A percentile compares a stretch with the other conserved stretches of the same genome.
Conservation (phyloP, 2,329 filamentous ascomycete genomes). For the Hortaea sp. region DNA sequence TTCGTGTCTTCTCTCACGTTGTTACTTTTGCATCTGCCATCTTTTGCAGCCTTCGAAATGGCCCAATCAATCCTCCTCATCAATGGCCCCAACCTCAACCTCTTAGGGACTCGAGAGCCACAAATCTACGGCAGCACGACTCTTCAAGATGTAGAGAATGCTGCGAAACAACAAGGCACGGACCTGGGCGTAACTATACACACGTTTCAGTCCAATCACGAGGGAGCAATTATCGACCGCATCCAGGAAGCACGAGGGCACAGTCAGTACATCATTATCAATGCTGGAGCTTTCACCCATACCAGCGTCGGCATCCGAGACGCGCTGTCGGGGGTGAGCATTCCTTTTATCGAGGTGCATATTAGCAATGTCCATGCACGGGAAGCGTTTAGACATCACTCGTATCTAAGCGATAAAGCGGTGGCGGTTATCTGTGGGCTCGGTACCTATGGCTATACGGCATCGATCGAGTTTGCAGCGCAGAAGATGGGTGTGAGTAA, state of each 20-base stretch:
- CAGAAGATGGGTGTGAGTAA: constrained; percentile 9
- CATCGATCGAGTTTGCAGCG: constrained; percentile 34
- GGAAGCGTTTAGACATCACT: constrained; percentile 59
- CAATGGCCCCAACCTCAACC: constrained; percentile 61
- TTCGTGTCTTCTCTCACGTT: no score
- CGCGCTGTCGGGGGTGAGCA: constrained; percentile 55
- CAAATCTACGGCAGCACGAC: constrained; percentile 59
- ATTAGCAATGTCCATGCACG: constrained; percentile 64
- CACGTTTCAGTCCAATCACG: constrained; percentile 67
- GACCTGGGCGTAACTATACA: constrained; percentile 42
- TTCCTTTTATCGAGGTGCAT: constrained; percentile 72
- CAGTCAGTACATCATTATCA: constrained; percentile 61
- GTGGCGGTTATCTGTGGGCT: constrained; percentile 62
- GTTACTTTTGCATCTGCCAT: no score
- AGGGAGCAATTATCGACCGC: constrained; percentile 63
- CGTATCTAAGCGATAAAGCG: constrained; percentile 67
- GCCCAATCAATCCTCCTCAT: constrained; percentile 14
- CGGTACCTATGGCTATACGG: constrained; percentile 38
- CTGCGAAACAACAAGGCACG: constrained; percentile 41
- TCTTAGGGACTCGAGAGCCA: constrained; percentile 65
- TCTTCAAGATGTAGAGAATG: constrained; percentile 49
- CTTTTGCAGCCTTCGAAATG: neutral
- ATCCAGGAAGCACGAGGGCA: constrained; percentile 56
- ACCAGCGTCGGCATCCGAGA: constrained; percentile 69
- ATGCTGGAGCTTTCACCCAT: constrained; percentile 66